Percentiles rank a stretch among this genome's conserved stretches.
Evolutionary conservation across 2,329 filamentous ascomycete species (phyloP).

Genomic region (Fusarium poae): DNA sequence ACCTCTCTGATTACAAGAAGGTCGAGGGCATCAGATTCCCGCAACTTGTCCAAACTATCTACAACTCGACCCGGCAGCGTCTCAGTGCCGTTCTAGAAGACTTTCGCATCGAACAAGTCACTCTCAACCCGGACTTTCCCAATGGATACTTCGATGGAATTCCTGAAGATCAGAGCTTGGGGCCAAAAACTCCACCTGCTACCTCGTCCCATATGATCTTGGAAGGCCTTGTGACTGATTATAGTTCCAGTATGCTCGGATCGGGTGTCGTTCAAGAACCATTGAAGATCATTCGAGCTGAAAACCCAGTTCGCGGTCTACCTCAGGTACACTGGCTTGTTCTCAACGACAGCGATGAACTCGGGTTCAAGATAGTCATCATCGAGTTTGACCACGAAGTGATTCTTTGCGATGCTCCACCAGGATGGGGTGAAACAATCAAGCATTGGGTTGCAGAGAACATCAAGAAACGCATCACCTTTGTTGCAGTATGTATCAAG

Average conservation of each 20-base stretch:
- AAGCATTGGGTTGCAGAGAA: constrained; percentile 25
- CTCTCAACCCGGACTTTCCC: not conserved
- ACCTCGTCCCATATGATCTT: not conserved
- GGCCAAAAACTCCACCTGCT: not conserved
- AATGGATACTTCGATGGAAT: not conserved
- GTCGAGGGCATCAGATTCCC: constrained; percentile 24
- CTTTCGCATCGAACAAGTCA: constrained; percentile 20
- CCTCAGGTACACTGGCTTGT: constrained; percentile 28
- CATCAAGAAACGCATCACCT: constrained; percentile 17
- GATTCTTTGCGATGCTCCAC: constrained; percentile 31
- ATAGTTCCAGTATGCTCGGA: constrained; percentile 32
- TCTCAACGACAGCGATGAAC: constrained; percentile 1
- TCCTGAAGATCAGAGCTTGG: not conserved
- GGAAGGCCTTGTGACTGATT: constrained; percentile 26
- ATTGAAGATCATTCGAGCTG: not conserved
- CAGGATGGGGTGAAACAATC: constrained; percentile 6
- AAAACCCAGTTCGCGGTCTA: not conserved
- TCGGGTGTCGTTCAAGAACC: not conserved
- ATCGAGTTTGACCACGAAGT: constrained; percentile 36
- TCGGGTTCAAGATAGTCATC: constrained; percentile 32
- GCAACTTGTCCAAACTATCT: constrained; percentile 21
- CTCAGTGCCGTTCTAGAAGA: constrained; percentile 27
- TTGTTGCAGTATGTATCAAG: constrained; percentile 21
- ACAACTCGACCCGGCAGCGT: constrained; percentile 10
- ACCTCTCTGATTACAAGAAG: constrained; percentile 23